Evolutionary conservation across 345 rosid species (phyloP), one percentile per base, ranked within the genome.

Genomic region (Gossypium longicalyx): DNA sequence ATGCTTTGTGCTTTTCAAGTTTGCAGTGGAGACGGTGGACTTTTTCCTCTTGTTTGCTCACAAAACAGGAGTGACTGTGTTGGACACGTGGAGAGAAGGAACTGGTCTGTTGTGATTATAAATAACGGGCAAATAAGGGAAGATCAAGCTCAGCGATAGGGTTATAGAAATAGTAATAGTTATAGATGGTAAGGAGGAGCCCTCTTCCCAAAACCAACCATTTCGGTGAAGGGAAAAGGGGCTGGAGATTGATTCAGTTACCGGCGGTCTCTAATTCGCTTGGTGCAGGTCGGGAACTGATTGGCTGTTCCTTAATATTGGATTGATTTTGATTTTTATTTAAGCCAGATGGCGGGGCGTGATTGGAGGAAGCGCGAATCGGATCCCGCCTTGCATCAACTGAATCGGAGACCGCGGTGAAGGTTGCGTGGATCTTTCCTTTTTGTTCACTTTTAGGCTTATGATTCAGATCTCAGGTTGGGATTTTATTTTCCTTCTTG

Each of bases 231-330:
- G 13, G 34, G 54, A 25, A 59, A 12, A n/a, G 5, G 67, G 19
- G 23, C 38, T 59, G n/a, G 41, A 59, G 77, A 49, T 67, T 78
- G 77, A 67, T 83, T 84, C 73, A 66, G 74, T 89, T 75, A 82
- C 87, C 87, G 89, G 87, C 90, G 91, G 91, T 72, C 85, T 91
- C 96, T 78, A 85, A 93, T 86, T 93, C 97, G 97, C 98, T 91
- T 93, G 98, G 94, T 93, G 96, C 97, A 93, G 94, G 91, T 91
- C 97, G 97, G 98, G 98, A 91, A 86, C 91, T 81, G 83, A 79
- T 86, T 86, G 75, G 76, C 85, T 79, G 44, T 9, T 58, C 54
- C 66, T 29, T 58, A 16, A 19, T 43, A 57, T 49, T 27, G 13
- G 47, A 72, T 61, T 45, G 17, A 70, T 38, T 29, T 57, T 20